These are phyloP conservation scores for Salvia hispanica DNA, from an alignment of 257 asterid genomes.

Conservation along the genomic window DNA sequence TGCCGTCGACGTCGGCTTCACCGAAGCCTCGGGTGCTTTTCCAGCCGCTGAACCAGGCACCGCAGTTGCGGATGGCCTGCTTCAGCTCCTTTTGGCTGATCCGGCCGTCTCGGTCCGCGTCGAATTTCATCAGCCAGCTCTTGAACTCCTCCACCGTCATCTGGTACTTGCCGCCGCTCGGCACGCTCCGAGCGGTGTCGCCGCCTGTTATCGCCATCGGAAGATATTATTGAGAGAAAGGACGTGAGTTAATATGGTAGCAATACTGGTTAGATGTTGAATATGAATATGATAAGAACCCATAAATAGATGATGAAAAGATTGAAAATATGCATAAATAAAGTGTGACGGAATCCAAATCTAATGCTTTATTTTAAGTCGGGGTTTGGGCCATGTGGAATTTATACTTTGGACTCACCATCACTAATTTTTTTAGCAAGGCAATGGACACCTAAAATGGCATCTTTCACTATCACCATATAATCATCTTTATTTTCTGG, in stretches of 20 bases:
- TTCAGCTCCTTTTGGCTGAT: conserved; percentile 47
- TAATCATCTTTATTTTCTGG: too few species aligned
- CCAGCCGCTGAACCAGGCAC: conserved; percentile 44
- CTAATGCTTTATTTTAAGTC: conserved; percentile 9
- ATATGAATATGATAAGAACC: not conserved
- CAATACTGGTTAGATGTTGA: not conserved
- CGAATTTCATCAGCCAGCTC: conserved; percentile 45
- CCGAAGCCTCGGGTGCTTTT: conserved; percentile 41
- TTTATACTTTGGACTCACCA: conserved; percentile 10
- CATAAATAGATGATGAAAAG: not conserved
- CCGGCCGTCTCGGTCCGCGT: conserved; percentile 41
- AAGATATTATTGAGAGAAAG: not conserved
- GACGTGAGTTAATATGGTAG: not conserved
- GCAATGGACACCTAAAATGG: not conserved
- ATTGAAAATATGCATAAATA: not conserved
- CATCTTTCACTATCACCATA: not conserved
- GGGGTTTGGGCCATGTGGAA: conserved; percentile 29
- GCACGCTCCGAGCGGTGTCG: conserved; percentile 28
- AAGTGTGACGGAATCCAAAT: conserved; percentile 1
- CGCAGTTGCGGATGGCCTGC: conserved; percentile 43
- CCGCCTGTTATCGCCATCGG: conserved; percentile 41
- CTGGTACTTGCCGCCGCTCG: conserved; percentile 35
- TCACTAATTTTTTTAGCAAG: conserved; percentile 8
- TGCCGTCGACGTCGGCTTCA: conserved; percentile 34
- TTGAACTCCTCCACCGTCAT: conserved; percentile 52